phyloP scores from a whole-genome alignment of 2,329 filamentous ascomycete genomes.

The Blastomyces parvus region DNA sequence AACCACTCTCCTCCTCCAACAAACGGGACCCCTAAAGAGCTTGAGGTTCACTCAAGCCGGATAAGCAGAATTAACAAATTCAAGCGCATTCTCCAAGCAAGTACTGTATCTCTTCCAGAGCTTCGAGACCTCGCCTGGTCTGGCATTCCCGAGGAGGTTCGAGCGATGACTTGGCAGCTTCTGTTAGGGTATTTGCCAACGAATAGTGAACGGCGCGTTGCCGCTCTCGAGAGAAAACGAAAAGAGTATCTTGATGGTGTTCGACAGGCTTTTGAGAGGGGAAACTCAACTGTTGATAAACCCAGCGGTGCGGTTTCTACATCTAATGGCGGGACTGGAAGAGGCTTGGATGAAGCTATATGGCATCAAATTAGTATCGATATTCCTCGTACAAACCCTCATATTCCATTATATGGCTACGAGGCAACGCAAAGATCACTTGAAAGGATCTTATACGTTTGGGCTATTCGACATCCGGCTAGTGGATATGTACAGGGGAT shows the following conservation, averaged over 20 bases:
- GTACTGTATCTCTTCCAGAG: conserved; percentile 75
- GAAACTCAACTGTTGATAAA: conserved; percentile 33
- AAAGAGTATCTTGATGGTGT: conserved; percentile 96
- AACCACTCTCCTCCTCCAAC: conserved; percentile 67
- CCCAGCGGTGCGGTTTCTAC: conserved; percentile 32
- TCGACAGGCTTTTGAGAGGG: conserved; percentile 52
- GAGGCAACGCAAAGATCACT: conserved; percentile 91
- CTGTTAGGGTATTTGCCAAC: conserved; percentile 90
- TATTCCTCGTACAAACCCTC: conserved; percentile 89
- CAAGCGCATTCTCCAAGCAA: conserved; percentile 88
- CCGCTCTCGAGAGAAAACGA: conserved; percentile 83
- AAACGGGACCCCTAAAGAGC: conserved; percentile 70
- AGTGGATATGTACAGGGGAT: conserved; percentile 98
- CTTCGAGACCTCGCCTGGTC: conserved; percentile 85
- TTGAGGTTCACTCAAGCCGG: conserved; percentile 74
- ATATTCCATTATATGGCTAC: conserved; percentile 88
- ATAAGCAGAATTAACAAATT: conserved; percentile 98
- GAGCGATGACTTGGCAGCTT: conserved; percentile 98
- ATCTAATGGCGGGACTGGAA: conserved; percentile 51
- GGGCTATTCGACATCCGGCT: conserved; percentile 94
- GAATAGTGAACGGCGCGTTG: conserved; percentile 85
- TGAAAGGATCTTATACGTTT: conserved; percentile 91
- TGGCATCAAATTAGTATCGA: conserved; percentile 99
- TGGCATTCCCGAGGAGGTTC: conserved; percentile 85
- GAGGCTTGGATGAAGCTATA: conserved; percentile 87